These are phyloP conservation scores for Colletotrichum sp. DNA, from an alignment of 2,329 filamentous ascomycete species.

Conservation along the genomic window DNA sequence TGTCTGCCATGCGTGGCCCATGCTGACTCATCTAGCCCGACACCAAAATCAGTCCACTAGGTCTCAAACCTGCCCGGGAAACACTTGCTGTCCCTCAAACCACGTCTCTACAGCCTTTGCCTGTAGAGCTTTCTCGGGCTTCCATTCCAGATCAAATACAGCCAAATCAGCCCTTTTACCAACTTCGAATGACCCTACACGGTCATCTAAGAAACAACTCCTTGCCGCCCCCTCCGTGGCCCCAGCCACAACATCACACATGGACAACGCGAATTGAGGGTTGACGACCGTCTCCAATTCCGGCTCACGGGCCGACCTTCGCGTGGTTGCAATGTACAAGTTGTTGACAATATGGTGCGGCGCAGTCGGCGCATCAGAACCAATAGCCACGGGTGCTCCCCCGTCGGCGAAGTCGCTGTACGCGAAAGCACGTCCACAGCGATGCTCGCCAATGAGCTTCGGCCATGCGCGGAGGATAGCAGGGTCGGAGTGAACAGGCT, in stretches of 20 bases:
- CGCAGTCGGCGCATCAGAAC: slow-evolving; percentile 65
- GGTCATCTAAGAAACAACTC: slow-evolving; percentile 60
- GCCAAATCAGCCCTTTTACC: slow-evolving; percentile 65
- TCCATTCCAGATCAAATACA: slow-evolving; percentile 53
- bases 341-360: slow-evolving; percentile 60
- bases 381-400: slow-evolving; percentile 61
- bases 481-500: slow-evolving; percentile 65
- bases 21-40: background rate
- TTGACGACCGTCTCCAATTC: slow-evolving; percentile 50
- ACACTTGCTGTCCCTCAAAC: slow-evolving; percentile 53
- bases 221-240: slow-evolving; percentile 62
- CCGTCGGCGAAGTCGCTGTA: slow-evolving; percentile 65
- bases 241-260: slow-evolving; percentile 59
- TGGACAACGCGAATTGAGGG: slow-evolving; percentile 55
- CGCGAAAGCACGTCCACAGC: slow-evolving; percentile 65
- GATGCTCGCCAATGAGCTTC: slow-evolving; percentile 55
- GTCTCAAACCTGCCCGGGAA: background rate
- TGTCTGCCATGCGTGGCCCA: fast-evolving
- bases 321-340: slow-evolving; percentile 64
- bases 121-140: slow-evolving; percentile 49
- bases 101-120: slow-evolving; percentile 57
- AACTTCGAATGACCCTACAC: slow-evolving; percentile 55
- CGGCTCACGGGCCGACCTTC: slow-evolving; percentile 50
- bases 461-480: slow-evolving; percentile 68
- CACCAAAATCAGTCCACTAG: background rate